Evolutionary conservation across 2,329 filamentous ascomycete genomes (phyloP), one percentile per base, ranked within the genome.

Genomic region (Cryphonectria parasitica): DNA sequence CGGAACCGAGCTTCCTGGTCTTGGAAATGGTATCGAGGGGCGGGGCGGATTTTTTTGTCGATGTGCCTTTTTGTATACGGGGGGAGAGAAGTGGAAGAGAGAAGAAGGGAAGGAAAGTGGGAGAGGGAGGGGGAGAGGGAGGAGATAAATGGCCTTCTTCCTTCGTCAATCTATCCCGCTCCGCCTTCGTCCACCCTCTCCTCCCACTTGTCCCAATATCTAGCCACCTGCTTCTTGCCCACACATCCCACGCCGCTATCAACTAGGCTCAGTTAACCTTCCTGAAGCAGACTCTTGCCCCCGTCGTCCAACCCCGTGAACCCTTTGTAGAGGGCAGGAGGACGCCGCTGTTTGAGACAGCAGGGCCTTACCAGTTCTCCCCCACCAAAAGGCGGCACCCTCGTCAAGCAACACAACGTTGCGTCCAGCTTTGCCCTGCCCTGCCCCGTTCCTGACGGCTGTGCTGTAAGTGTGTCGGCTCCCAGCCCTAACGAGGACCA

Each of bases 401-500:
- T 36, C 54, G n/a, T 66, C 49, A 5, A 17, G n/a, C 17, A 39
- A 39, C 63, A 64, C 43, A 49, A 64, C 63, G 36, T 67, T 39
- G 54, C 43, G 34, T 19, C 28, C 45, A 49, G 22, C 17, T 63
- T 54, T 62, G 62, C 65, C 56, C 45, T 61, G 31, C 31, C 66
- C 19, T 49, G 45, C 45, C 45, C 45, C n/a, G 22, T 19, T 70
- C 68, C 60, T 56, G 63, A 64, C 65, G 49, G 22, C 45, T 49
- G 19, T 49, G 45, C 45, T n/a, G 58, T 61, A 54, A 66, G 58
- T 10, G 10, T 41, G 65, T 52, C 68, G 58, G 73, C 67, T 69
- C 67, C 28, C 69, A 75, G 71, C 72, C 73, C 72, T 73, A 71
- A 67, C 64, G 52, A 64, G n/a, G 34, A 39, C 69, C 56, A 72